Evolutionary conservation across 345 rosid species (phyloP).

Genomic region (Tarenaya hassleriana): DNA sequence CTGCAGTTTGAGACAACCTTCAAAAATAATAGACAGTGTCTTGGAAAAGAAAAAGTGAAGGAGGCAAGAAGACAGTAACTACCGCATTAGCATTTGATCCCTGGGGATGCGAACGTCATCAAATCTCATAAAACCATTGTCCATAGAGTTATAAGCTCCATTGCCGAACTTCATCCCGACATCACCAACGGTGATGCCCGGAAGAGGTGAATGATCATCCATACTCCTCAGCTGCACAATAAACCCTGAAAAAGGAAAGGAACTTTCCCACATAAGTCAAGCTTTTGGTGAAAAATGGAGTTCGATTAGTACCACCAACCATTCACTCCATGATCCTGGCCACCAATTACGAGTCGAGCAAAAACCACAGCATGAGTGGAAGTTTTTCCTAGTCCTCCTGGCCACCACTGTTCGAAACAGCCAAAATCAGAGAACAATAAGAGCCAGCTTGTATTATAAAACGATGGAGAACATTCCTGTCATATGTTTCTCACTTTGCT

Average conservation of each 20-base stretch:
- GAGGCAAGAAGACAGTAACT: background rate
- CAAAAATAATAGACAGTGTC: no score
- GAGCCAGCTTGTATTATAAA: no score
- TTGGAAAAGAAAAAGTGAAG: no score
- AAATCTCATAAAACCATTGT: conserved; percentile 86
- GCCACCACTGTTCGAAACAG: conserved; percentile 82
- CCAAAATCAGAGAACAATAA: conserved; percentile 1
- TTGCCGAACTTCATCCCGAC: conserved; percentile 89
- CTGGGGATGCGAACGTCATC: conserved; percentile 91
- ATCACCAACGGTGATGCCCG: conserved; percentile 87
- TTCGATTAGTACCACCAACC: conserved; percentile 29
- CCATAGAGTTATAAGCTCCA: conserved; percentile 94
- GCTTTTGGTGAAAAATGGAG: background rate
- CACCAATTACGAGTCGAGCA: conserved; percentile 75
- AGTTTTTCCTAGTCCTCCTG: conserved; percentile 91
- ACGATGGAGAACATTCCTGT: no score
- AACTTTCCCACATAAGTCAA: no score
- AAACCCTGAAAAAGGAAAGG: conserved; percentile 58
- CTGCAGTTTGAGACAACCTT: no score
- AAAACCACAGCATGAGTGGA: conserved; percentile 92
- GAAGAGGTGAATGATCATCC: conserved; percentile 96
- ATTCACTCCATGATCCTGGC: conserved; percentile 79
- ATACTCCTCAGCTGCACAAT: conserved; percentile 89
- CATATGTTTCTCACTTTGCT: conserved; percentile 86
- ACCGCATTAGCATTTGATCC: conserved; percentile 95